These are phyloP conservation scores for Helichrysum umbraculigerum DNA, from an alignment of 129 eudicot species.

Conservation along the genomic window DNA sequence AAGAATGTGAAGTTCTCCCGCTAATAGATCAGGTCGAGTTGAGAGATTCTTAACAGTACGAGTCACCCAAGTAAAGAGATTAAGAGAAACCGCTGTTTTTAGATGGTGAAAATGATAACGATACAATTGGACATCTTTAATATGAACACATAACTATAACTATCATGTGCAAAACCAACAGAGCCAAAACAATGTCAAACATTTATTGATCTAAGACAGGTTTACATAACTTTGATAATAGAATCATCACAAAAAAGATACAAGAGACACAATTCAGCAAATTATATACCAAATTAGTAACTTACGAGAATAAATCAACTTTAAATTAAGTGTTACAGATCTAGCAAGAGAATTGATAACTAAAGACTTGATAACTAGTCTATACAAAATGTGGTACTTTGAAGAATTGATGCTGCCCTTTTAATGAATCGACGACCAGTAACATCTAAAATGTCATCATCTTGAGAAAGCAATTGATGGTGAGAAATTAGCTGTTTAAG, in stretches of 20 bases:
- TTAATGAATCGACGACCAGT: constrained; percentile 2
- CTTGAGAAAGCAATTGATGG: constrained; percentile 7
- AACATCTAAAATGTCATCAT: constrained; percentile 21
- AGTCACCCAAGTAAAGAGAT: not conserved
- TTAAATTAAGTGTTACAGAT: constrained; percentile 21
- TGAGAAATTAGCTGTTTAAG: constrained; percentile 24
- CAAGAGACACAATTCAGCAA: constrained; percentile 11
- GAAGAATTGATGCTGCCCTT: constrained; percentile 26
- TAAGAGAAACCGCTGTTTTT: not conserved
- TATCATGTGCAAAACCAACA: not conserved
- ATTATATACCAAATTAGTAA: constrained; percentile 34
- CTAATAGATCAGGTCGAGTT: not conserved
- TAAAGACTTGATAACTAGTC: constrained; percentile 36
- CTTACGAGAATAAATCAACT: constrained; percentile 23
- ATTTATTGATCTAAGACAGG: constrained; percentile 22
- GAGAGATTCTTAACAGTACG: not conserved
- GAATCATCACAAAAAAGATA: constrained; percentile 24
- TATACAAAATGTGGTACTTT: constrained; percentile 46
- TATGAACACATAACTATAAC: not conserved
- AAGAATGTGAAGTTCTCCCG: not conserved
- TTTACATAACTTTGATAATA: constrained; percentile 24
- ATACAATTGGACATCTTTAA: too few relatives aligned
- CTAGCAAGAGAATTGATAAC: constrained; percentile 22
- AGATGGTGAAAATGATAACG: not conserved
- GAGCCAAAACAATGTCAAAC: not conserved